A percentile compares a stretch with the other conserved stretches of the same genome.
Conservation (phyloP, 2,329 filamentous ascomycete genomes). For the Metarhizium anisopliae region DNA sequence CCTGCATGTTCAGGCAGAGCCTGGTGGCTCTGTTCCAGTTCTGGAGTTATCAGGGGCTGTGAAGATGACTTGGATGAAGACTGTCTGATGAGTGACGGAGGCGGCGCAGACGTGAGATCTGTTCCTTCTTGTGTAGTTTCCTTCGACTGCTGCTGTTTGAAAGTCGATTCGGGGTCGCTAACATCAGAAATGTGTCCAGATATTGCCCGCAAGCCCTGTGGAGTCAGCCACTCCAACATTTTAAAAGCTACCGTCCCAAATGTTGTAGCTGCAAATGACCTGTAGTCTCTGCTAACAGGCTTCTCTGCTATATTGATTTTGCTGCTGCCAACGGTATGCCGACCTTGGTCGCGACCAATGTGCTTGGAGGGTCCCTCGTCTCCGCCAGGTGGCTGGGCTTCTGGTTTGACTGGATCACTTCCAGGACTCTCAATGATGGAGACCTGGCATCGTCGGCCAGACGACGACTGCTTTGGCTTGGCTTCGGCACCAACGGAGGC, state of each 20-base stretch:
- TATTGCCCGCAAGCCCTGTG: conserved; percentile 43
- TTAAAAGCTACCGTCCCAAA: conserved; percentile 59
- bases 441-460: background rate
- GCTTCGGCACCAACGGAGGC: background rate
- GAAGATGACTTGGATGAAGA: conserved; percentile 1
- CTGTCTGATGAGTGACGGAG: background rate
- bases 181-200: conserved; percentile 24
- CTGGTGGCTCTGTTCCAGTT: background rate
- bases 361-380: background rate
- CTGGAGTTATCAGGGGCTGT: background rate
- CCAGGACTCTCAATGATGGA: background rate
- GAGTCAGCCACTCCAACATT: conserved; percentile 63
- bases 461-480: background rate
- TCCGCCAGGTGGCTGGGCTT: background rate
- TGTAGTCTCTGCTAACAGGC: conserved; percentile 43
- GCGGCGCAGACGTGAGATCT: background rate
- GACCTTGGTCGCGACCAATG: background rate
- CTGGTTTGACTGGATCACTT: background rate
- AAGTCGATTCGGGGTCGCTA: conserved; percentile 5
- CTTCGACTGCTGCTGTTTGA: background rate
- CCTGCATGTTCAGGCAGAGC: background rate
- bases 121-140: background rate
- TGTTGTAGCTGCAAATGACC: conserved; percentile 53
- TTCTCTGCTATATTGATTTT: conserved; percentile 35
- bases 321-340: background rate